Percentiles rank a stretch among this genome's conserved stretches.
Evolutionary conservation across 1,139 yeast genomes (phyloP).

Genomic region (Starmera stellimalicola): DNA sequence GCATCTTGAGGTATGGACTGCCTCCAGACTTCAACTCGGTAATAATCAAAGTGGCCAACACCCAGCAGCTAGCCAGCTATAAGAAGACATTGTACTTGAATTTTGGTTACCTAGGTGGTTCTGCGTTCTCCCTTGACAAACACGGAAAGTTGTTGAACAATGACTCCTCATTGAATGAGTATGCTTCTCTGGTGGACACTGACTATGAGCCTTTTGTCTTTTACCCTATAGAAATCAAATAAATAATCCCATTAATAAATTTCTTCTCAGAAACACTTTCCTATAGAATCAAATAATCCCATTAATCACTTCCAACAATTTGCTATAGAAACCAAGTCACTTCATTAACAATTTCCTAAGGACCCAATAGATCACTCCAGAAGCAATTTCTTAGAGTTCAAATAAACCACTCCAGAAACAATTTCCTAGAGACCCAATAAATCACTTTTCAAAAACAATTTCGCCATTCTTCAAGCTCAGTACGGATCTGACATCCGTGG

Average conservation of each 20-base stretch:
- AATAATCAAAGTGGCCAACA: conserved; percentile 26
- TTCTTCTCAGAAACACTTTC: no score
- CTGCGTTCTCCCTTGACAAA: conserved; percentile 59
- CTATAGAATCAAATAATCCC: no score
- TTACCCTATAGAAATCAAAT: conserved; percentile 42
- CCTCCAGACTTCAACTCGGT: conserved; percentile 83
- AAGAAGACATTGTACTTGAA: conserved; percentile 60
- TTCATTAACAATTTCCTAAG: no score
- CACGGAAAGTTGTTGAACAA: conserved; percentile 49
- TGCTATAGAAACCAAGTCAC: no score
- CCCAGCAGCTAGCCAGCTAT: conserved; percentile 41
- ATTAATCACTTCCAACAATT: no score
- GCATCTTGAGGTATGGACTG: conserved; percentile 87
- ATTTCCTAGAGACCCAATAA: no score
- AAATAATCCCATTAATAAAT: no score
- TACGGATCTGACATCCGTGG: conserved; percentile 80
- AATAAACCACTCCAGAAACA: no score
- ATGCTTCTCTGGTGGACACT: conserved; percentile 84
- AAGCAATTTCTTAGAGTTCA: no score
- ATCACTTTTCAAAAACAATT: conserved; percentile 41
- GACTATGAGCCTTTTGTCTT: conserved; percentile 95
- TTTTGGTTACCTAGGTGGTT: conserved; percentile 88
- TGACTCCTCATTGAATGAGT: conserved; percentile 65
- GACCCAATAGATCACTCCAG: no score
- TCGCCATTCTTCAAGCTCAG: conserved; percentile 76